Conservation (phyloP, 1,139 yeast species). For the Sugiyamaella japonica region DNA sequence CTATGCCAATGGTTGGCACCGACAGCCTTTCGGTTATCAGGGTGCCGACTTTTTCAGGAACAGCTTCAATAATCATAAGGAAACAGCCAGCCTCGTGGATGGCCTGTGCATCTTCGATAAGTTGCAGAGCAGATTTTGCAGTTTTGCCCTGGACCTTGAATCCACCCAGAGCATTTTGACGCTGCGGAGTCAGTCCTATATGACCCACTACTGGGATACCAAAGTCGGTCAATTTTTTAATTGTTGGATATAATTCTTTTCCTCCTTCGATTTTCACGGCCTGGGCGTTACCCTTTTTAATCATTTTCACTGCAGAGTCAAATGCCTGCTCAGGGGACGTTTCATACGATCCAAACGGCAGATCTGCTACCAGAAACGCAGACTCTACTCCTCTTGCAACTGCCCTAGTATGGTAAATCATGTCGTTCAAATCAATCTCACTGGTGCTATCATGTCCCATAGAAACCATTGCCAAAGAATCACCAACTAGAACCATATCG, state of each 20-base stretch:
- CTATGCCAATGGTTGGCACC: slow-evolving; percentile 92
- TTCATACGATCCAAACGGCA: slow-evolving; percentile 89
- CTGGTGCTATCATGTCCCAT: slow-evolving; percentile 80
- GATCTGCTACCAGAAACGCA: slow-evolving; percentile 77
- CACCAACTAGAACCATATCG: slow-evolving; percentile 82
- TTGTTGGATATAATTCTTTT: slow-evolving; percentile 50
- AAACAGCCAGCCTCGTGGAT: slow-evolving; percentile 80
- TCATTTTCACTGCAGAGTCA: slow-evolving; percentile 58
- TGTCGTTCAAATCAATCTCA: slow-evolving; percentile 73
- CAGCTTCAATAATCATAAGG: slow-evolving; percentile 75
- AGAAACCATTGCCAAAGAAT: slow-evolving; percentile 89
- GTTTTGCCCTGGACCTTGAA: slow-evolving; percentile 80
- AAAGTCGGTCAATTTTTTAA: slow-evolving; percentile 53
- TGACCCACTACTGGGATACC: slow-evolving; percentile 95
- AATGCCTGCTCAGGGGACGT: slow-evolving; percentile 63
- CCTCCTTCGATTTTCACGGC: slow-evolving; percentile 92
- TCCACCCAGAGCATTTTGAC: slow-evolving; percentile 78
- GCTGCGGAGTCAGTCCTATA: slow-evolving; percentile 89
- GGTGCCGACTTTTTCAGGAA: slow-evolving; percentile 74
- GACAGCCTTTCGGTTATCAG: slow-evolving; percentile 57
- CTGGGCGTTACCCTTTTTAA: slow-evolving; percentile 66
- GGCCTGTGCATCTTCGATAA: slow-evolving; percentile 66
- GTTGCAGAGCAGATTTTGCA: slow-evolving; percentile 54
- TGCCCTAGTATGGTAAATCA: slow-evolving; percentile 71
- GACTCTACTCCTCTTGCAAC: slow-evolving; percentile 68